Evolutionary conservation across 2,329 filamentous ascomycete genomes (phyloP), one percentile per base, ranked within the genome.

Genomic region (Pezicula neosporulosa): DNA sequence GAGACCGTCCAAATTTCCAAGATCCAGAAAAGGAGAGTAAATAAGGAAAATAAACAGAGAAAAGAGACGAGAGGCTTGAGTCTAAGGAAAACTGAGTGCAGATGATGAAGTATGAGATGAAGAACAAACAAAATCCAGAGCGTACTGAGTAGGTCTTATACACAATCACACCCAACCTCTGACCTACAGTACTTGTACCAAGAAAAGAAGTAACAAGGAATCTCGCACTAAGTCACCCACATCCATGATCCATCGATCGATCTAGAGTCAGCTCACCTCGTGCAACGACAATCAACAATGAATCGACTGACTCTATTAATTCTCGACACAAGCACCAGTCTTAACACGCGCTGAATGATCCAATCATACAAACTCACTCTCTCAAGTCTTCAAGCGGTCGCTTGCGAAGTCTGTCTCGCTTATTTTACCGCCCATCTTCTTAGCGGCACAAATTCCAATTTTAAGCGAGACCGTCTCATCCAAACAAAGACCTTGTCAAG

Each of bases 281-380:
- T 16, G 7, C 16, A 16, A 33, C 30, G 12, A 33, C 30, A 33
- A 33, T 33, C 8, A 55, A 41, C 43, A 54, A 55, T 53, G 36
- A 53, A 48, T 48, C 13, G 36, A 42, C 49, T 58, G 58, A 61
- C 55, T 65, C 62, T 65, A 65, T 60, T 59, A 61, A 60, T 63
- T 60, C 50, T 58, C 64, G 64, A 65, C 60, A 65, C 64, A 61
- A 46, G 46, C 44, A 53, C 48, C 37, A 56, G 63, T 65, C 21
- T 53, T 62, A 56, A 54, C 57, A 63, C 49, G 47, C 64, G 64
- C 64, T 66, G 60, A 42, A 45, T 30, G 56, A 57, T 51, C 64
- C 63, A 66, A 66, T 66, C 39, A 42, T 7, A 10, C 9, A 2
- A 33, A 33, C 12, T 33, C 10, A 3, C 30, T 33, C 30, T 9